Conservation (phyloP, 495 filamentous ascomycete genomes). For the Talaromyces nanjingensis region DNA sequence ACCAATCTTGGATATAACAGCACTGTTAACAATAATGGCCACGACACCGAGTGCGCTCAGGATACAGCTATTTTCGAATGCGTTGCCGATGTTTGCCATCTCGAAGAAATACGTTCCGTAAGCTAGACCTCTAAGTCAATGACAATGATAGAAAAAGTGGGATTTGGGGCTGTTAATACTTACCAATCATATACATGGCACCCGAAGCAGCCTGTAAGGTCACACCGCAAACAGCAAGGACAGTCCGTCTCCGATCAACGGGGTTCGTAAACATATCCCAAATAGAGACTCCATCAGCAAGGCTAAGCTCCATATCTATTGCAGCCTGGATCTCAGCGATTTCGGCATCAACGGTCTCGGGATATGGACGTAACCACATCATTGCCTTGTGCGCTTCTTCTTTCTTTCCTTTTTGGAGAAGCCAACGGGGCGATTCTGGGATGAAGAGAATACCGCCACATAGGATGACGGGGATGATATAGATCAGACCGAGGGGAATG, state of each 20-base stretch:
- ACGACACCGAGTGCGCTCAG: background rate
- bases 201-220: background rate
- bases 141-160: background rate
- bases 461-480: conserved; percentile 48
- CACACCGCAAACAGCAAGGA: background rate
- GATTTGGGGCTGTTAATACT: background rate
- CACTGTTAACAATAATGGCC: conserved; percentile 28
- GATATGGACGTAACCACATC: background rate
- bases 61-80: background rate
- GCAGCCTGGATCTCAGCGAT: background rate
- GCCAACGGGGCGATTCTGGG: conserved; percentile 59
- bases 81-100: background rate
- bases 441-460: conserved; percentile 49
- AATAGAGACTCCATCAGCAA: background rate
- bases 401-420: conserved; percentile 44
- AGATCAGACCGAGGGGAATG: conserved; percentile 53
- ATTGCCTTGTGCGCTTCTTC: background rate
- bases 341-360: background rate
- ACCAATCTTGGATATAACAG: conserved; percentile 34
- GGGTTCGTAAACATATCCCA: background rate
- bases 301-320: background rate
- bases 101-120: background rate
- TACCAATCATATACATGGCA: background rate
- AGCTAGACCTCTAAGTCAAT: background rate
- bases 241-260: background rate